Evolutionary conservation across 2,329 filamentous ascomycete genomes (phyloP).

Genomic region (Rhinocladiella mackenziei): DNA sequence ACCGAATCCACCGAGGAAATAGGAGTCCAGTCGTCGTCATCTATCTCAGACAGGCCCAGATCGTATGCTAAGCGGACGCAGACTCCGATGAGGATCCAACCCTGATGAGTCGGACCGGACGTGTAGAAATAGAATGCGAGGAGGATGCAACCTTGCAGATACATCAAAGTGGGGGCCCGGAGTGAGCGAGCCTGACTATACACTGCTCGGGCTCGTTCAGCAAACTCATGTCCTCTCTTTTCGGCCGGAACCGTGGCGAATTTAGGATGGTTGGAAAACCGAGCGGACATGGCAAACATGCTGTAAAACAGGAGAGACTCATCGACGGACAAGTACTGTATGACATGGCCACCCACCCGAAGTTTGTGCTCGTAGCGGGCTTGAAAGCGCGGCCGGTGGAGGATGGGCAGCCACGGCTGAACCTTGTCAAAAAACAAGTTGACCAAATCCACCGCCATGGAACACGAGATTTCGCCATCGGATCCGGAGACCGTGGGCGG

Average conservation of each 20-base stretch:
- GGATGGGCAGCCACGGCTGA: constrained; percentile 78
- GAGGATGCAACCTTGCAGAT: constrained; percentile 22
- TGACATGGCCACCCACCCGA: constrained; percentile 16
- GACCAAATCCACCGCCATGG: constrained; percentile 70
- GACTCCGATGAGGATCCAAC: constrained; percentile 93
- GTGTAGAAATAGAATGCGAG: constrained; percentile 23
- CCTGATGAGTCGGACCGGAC: constrained; percentile 19
- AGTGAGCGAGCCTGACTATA: constrained; percentile 12
- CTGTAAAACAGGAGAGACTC: constrained; percentile 20
- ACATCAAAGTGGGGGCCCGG: constrained; percentile 13
- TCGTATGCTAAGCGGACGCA: constrained; percentile 85
- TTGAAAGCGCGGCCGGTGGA: constrained; percentile 76
- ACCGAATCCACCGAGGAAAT: constrained; percentile 2
- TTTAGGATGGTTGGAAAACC: constrained; percentile 20
- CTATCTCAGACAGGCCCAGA: constrained; percentile 85
- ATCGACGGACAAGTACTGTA: constrained; percentile 14
- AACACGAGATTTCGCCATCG: constrained; percentile 10
- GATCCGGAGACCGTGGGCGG: neutral
- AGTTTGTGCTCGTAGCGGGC: constrained; percentile 12
- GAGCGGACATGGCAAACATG: constrained; percentile 21
- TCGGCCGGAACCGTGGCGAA: constrained; percentile 9
- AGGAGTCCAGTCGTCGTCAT: constrained; percentile 44
- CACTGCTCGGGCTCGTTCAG: constrained; percentile 12
- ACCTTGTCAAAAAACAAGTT: constrained; percentile 89
- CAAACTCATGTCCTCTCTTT: constrained; percentile 18